phyloP scores from a whole-genome alignment of 2,329 filamentous ascomycete species.

The Phoma herbarum region DNA sequence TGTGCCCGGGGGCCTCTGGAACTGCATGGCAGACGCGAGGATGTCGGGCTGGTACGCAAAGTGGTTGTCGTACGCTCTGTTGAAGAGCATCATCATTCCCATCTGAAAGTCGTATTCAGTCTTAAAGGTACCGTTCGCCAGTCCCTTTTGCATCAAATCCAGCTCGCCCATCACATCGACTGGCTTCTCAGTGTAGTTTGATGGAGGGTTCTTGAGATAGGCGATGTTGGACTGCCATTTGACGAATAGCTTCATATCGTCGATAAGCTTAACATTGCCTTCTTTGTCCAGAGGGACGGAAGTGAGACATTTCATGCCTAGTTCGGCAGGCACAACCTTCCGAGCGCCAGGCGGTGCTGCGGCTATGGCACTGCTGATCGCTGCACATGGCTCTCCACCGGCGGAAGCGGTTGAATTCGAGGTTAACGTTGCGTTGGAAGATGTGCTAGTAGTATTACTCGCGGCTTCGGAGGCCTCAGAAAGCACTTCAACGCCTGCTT shows the following conservation, averaged over 20 bases:
- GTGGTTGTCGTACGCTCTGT: slow-evolving; percentile 54
- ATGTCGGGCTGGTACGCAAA: slow-evolving; percentile 51
- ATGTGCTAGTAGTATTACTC: slow-evolving; percentile 25
- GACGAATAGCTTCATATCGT: slow-evolving; percentile 47
- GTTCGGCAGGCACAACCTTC: slow-evolving; percentile 46
- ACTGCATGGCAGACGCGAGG: slow-evolving; percentile 49
- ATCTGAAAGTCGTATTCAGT: slow-evolving; percentile 55
- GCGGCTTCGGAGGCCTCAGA: slow-evolving; percentile 25
- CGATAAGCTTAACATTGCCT: slow-evolving; percentile 44
- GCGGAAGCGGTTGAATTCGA: slow-evolving; percentile 27
- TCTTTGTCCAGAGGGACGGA: slow-evolving; percentile 50
- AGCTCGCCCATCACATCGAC: slow-evolving; percentile 52
- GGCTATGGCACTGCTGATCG: slow-evolving; percentile 39
- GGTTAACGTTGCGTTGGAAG: slow-evolving; percentile 25
- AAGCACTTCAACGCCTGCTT: slow-evolving; percentile 31
- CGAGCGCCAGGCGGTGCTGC: slow-evolving; percentile 38
- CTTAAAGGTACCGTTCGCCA: slow-evolving; percentile 42
- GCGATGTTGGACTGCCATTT: slow-evolving; percentile 53
- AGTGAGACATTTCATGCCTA: slow-evolving; percentile 46
- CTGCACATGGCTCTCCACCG: slow-evolving; percentile 45
- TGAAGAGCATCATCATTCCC: slow-evolving; percentile 47
- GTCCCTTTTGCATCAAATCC: slow-evolving; percentile 44
- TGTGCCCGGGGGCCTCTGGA: slow-evolving; percentile 42
- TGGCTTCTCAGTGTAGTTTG: slow-evolving; percentile 48
- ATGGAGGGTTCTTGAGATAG: slow-evolving; percentile 51